Evolutionary conservation across 2,329 filamentous ascomycete genomes (phyloP).

Genomic region (Microdochium paspali): DNA sequence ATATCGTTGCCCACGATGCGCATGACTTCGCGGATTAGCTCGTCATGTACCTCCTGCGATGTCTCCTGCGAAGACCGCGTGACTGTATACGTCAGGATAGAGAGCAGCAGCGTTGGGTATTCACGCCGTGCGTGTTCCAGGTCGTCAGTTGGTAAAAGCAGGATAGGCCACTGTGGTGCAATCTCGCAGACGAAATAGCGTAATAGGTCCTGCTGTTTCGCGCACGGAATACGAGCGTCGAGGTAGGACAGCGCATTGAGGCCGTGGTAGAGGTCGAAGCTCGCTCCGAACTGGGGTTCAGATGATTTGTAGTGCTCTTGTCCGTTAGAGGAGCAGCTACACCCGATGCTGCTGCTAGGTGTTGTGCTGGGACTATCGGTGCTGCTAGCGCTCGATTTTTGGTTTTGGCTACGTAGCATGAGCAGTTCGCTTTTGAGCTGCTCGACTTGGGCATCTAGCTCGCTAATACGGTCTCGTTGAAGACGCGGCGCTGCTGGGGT

Average conservation of each 20-base stretch:
- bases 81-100: constrained; percentile 44
- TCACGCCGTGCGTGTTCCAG: constrained; percentile 44
- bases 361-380: not conserved
- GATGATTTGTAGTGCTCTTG: not conserved
- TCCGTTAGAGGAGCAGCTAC: not conserved
- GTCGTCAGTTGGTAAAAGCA: constrained; percentile 50
- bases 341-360: not conserved
- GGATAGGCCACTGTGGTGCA: constrained; percentile 51
- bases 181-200: constrained; percentile 49
- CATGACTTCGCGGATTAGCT: constrained; percentile 59
- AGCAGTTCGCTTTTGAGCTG: constrained; percentile 2
- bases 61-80: constrained; percentile 46
- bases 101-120: constrained; percentile 58
- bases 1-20: constrained; percentile 65
- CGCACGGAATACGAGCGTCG: constrained; percentile 1
- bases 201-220: constrained; percentile 33
- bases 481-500: constrained; percentile 72
- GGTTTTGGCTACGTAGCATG: not conserved
- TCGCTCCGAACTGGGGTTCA: not conserved
- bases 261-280: not conserved
- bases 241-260: constrained; percentile 1
- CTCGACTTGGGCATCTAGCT: constrained; percentile 7
- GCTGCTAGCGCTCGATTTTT: not conserved
- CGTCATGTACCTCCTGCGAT: constrained; percentile 43
- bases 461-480: constrained; percentile 9